A percentile compares a stretch with the other conserved stretches of the same genome.
Evolutionary conservation across 768 basidiomycete genomes (phyloP).

Genomic region (Suillus weaverae): DNA sequence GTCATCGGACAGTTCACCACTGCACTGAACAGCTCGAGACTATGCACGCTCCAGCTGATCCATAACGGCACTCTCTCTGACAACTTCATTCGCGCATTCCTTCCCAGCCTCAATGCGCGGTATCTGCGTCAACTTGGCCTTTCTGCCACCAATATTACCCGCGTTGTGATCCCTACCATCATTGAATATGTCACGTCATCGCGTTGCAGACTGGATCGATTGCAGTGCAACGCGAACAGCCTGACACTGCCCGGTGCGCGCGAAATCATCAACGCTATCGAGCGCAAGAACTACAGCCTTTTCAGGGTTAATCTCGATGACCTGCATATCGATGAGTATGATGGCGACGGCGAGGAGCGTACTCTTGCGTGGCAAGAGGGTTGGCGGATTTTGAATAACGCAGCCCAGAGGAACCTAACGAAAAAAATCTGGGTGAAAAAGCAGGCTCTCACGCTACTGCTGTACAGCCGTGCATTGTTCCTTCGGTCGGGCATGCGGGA

Average conservation of each 20-base stretch:
- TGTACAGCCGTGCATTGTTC: constrained; percentile 50
- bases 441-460: constrained; percentile 52
- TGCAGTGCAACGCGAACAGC: constrained; percentile 58
- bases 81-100: constrained; percentile 46
- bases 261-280: constrained; percentile 46
- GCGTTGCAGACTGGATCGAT: constrained; percentile 46
- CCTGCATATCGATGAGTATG: constrained; percentile 28
- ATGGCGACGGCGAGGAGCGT: constrained; percentile 31
- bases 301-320: constrained; percentile 53
- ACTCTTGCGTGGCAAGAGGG: constrained; percentile 32
- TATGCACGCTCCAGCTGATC: constrained; percentile 52
- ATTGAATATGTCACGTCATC: constrained; percentile 50
- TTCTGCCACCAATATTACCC: constrained; percentile 51
- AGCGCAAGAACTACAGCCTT: constrained; percentile 47
- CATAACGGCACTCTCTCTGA: constrained; percentile 53
- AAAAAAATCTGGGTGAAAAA: constrained; percentile 39
- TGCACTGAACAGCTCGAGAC: constrained; percentile 54
- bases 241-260: constrained; percentile 47
- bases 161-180: constrained; percentile 41
- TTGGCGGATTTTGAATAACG: constrained; percentile 29
- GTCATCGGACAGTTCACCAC: constrained; percentile 41
- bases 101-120: constrained; percentile 49
- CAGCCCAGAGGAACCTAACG: constrained; percentile 45
- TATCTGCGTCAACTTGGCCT: constrained; percentile 55
- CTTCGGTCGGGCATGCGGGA: constrained; percentile 32